Base-by-base conservation (phyloP, 257 asterid species). In the Cynanchum wilfordii region DNA sequence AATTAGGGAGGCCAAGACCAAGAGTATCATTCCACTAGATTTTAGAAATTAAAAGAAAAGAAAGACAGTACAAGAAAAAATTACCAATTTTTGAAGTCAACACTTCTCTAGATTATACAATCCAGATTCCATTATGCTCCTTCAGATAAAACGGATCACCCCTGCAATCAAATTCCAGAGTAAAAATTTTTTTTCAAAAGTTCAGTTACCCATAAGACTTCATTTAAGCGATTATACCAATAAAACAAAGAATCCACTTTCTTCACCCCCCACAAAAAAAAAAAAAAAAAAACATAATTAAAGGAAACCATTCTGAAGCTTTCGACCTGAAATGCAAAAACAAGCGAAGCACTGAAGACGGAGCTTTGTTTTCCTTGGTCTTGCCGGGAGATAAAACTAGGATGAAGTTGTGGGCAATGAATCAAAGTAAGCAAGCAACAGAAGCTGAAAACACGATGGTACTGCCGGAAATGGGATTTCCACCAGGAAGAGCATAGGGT, bases 161-260 rank as follows among this genome's bases (percentile, higher is more conserved):
- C 80, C 80, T 72, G 76, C 66, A 44, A 80, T n/a, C 47, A 56
- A 47, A 38, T 36, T 51, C 70, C 36, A 20, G 79, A 70, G 27
- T 11, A 44, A 22, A 9, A 65, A 57, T 68, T n/a, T n/a, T n/a
- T n/a, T n/a, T n/a, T n/a, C 70, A 69, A 54, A 52, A 47, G 0
- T 16, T 10, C 42, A 47, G 9, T 42, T 24, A 33, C 44, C 10
- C 65, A 51, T 20, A 51, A 19, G 49, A 54, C 30, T 50, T 30
- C 10, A 22, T 62, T 29, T 8, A 68, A 58, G 49, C 65, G 60
- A 56, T 29, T 44, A 42, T 16, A 24, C 40, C 3, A 10, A 0
- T 42, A 27, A 67, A 29, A 71, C 25, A 55, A 33, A 22, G 2
- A 17, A 51, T 7, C 51, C 64, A 42, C 30, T 38, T 7, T 16